Base-by-base conservation (phyloP, 2,329 filamentous ascomycete genomes). In the Dactylonectria estremocensis region DNA sequence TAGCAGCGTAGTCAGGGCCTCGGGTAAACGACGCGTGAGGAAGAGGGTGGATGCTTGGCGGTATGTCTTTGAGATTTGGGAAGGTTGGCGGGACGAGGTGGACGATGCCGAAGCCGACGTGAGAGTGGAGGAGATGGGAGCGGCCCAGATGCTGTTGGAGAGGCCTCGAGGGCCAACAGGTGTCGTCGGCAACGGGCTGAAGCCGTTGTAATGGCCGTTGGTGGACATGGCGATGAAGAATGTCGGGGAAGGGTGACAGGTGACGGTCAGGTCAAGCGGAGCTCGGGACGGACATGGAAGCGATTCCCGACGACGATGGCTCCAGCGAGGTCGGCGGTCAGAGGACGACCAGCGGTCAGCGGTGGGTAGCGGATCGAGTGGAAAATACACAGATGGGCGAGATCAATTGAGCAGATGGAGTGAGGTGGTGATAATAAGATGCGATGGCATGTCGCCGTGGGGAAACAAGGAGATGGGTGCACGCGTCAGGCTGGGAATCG, bases 11-110 rank as follows among this genome's bases (percentile, higher is more conserved):
- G 94, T 93, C 33, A 98, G 87, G 0, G 95, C 93, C 82, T 99
- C 96, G 73, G 94, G 93, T 61, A 98, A 86, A 54, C 95, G 93
- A 80, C 96, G 95, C 80, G 96, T 99, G 67, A 99, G 88, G 83
- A 97, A 99, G 24, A 98, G 89, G 71, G 96, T 95, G 7, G 95
- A 97, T 35, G 96, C 93, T 83, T 97, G 95, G 72, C 95, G 94
- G 83, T 98, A 98, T 33, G 93, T 93, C 82, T 96, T 96, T 73
- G 95, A 96, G 77, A 97, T 93, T 76, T 93, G 90, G 55, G 90
- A 91, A 50, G 91, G 86, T 61, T 90, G 89, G 60, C 91, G 90
- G 48, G 87, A 82, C 24, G 87, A 83, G 31, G 85, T 83, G 56
- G 91, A 90, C 16, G 90, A 88, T 55, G 94, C 85, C 64, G 91